Conservation (phyloP, 352 stramenopile genomes). For the Globisporangium uncinulatum region DNA sequence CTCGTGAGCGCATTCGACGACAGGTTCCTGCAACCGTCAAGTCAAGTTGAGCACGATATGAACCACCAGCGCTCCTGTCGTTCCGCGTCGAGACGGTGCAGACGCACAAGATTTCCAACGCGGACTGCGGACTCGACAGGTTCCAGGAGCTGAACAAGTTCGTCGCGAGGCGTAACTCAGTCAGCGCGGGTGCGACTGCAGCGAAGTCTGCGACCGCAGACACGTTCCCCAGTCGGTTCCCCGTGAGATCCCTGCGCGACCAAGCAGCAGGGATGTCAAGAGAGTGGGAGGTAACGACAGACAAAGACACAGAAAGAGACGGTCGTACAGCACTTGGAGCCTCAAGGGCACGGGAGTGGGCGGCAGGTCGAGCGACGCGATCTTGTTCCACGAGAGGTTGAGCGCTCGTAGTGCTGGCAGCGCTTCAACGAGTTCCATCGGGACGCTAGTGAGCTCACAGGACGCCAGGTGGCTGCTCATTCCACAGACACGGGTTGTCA, state of each 20-base stretch:
- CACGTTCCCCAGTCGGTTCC: conserved; percentile 15
- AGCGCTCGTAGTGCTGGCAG: conserved; percentile 14
- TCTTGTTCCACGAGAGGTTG: conserved; percentile 19
- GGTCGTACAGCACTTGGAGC: conserved; percentile 12
- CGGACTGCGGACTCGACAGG: conserved; percentile 2
- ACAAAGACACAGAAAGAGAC: neutral
- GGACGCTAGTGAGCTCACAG: conserved; percentile 9
- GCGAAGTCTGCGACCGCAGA: conserved; percentile 8
- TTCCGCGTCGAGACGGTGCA: neutral
- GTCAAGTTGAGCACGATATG: too few relatives aligned
- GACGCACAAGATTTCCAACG: conserved; percentile 12
- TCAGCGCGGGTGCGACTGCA: neutral
- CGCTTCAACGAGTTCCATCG: conserved; percentile 2
- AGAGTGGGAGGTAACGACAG: neutral
- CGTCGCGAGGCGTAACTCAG: conserved; percentile 14
- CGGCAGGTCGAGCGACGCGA: conserved; percentile 6
- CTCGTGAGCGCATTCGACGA: conserved; percentile 18
- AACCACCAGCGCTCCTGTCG: too few relatives aligned
- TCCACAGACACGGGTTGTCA: neutral
- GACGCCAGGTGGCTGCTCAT: conserved; percentile 12
- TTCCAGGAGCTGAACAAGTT: conserved; percentile 17
- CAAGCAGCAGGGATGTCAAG: neutral
- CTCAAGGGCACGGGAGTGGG: neutral
- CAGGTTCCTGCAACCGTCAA: conserved; percentile 9
- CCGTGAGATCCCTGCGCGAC: conserved; percentile 12